phyloP scores from a whole-genome alignment of 805 yeast species.

The Yamadazyma tumulicola region DNA sequence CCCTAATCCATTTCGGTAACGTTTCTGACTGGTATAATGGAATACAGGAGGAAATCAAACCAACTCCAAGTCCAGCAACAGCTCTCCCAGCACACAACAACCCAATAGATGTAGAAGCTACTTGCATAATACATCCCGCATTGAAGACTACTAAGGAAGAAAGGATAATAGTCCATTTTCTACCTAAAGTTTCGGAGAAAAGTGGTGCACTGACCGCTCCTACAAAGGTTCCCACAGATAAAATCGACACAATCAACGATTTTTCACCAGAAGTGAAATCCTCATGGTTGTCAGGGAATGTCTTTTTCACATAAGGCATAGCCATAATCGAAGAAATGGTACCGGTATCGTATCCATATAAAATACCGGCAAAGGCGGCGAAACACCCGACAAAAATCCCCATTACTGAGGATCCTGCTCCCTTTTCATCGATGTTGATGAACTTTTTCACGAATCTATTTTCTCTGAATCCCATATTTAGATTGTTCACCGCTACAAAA shows the following conservation, averaged over 20 bases:
- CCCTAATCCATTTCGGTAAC: conserved; percentile 67
- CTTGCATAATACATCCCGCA: conserved; percentile 35
- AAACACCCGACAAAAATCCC: conserved; percentile 67
- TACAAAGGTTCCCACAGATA: conserved; percentile 81
- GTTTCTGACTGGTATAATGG: conserved; percentile 78
- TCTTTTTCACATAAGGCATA: conserved; percentile 60
- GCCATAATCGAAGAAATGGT: conserved; percentile 73
- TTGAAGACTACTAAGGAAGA: conserved; percentile 60
- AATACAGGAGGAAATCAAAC: conserved; percentile 55
- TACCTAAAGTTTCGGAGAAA: conserved; percentile 60
- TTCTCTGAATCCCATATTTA: conserved; percentile 10
- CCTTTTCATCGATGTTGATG: conserved; percentile 44
- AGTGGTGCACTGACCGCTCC: conserved; percentile 70
- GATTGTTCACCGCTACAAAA: no score
- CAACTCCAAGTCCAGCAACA: conserved; percentile 44
- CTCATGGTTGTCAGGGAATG: conserved; percentile 50
- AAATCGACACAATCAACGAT: conserved; percentile 68
- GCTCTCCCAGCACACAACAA: conserved; percentile 44
- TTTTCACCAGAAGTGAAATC: conserved; percentile 58
- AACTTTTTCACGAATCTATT: conserved; percentile 15
- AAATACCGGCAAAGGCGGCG: conserved; percentile 84
- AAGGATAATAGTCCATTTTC: conserved; percentile 63
- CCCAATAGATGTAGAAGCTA: conserved; percentile 26
- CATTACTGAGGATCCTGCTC: conserved; percentile 40
- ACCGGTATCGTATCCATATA: conserved; percentile 89